Evolutionary conservation across 352 stramenopile species (phyloP).

Genomic region (Globisporangium spinosum): DNA sequence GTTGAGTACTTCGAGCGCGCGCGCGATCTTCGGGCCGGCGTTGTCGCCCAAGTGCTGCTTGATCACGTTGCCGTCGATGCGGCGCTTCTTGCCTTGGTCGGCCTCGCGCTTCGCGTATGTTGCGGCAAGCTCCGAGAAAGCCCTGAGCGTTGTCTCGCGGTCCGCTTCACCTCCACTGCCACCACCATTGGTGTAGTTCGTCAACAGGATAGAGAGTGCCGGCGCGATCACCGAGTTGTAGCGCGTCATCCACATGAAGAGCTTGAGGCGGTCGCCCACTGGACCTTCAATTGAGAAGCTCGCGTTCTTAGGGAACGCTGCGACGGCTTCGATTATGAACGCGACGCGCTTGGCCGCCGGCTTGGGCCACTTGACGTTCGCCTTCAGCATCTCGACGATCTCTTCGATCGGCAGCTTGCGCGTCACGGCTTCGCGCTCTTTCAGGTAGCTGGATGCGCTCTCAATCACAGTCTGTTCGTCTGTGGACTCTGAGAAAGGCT

Average conservation of each 20-base stretch:
- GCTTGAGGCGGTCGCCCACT: slow-evolving; percentile 37
- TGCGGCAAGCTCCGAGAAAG: slow-evolving; percentile 32
- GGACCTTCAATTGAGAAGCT: neutral
- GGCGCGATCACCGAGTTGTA: slow-evolving; percentile 55
- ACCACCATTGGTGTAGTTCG: slow-evolving; percentile 12
- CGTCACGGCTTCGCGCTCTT: slow-evolving; percentile 23
- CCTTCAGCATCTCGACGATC: slow-evolving; percentile 71
- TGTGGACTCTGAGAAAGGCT: slow-evolving; percentile 12
- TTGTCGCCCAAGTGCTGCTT: slow-evolving; percentile 33
- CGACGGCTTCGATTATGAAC: slow-evolving; percentile 57
- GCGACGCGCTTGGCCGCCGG: slow-evolving; percentile 60
- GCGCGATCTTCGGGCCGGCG: slow-evolving; percentile 35
- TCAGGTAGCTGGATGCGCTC: slow-evolving; percentile 34
- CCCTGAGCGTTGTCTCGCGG: slow-evolving; percentile 26
- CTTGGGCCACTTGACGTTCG: slow-evolving; percentile 74
- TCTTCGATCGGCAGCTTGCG: slow-evolving; percentile 30
- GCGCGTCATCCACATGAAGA: slow-evolving; percentile 66
- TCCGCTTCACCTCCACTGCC: neutral
- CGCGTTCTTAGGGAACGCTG: slow-evolving; percentile 36
- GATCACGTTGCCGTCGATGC: slow-evolving; percentile 49
- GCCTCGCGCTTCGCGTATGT: slow-evolving; percentile 26
- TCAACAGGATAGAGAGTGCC: slow-evolving; percentile 47
- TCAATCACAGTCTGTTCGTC: slow-evolving; percentile 36
- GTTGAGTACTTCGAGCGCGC: slow-evolving; percentile 46
- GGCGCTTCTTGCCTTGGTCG: slow-evolving; percentile 26